Conservation (phyloP, 345 rosid genomes). For the Balakata baccata region DNA sequence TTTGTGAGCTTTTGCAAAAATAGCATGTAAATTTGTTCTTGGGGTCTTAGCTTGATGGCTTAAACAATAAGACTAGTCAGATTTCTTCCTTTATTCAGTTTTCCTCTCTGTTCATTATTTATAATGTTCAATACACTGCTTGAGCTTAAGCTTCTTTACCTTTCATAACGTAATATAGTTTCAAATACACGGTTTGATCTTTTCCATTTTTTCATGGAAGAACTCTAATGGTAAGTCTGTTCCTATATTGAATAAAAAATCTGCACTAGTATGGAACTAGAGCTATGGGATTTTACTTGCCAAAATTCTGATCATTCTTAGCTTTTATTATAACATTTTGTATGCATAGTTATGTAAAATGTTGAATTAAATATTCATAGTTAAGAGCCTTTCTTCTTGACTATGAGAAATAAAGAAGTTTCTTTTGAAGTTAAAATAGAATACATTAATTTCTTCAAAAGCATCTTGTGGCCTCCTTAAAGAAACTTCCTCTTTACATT, state of each 20-base stretch:
- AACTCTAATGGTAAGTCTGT: too few relatives aligned
- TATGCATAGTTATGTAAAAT: neutral
- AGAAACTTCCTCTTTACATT: too few relatives aligned
- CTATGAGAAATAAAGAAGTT: neutral
- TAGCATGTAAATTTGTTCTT: too few relatives aligned
- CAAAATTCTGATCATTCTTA: neutral
- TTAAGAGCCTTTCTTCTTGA: neutral
- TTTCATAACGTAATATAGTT: too few relatives aligned
- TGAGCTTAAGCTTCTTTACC: too few relatives aligned
- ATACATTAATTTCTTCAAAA: neutral
- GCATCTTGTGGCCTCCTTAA: neutral
- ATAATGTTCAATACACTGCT: neutral
- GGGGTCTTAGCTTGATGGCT: neutral
- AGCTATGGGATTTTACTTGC: neutral
- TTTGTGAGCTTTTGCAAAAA: neutral
- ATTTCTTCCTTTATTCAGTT: neutral
- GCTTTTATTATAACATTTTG: neutral
- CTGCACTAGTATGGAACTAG: too few relatives aligned
- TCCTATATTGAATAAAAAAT: too few relatives aligned
- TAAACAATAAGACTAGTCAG: neutral
- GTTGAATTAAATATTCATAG: neutral
- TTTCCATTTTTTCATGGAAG: too few relatives aligned
- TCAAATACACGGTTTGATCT: too few relatives aligned
- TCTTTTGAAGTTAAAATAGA: neutral
- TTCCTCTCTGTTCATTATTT: neutral